Percentiles rank a stretch among this genome's conserved stretches.
Conservation (phyloP, 768 basidiomycete genomes). For the Symmetrospora coprosmae region DNA sequence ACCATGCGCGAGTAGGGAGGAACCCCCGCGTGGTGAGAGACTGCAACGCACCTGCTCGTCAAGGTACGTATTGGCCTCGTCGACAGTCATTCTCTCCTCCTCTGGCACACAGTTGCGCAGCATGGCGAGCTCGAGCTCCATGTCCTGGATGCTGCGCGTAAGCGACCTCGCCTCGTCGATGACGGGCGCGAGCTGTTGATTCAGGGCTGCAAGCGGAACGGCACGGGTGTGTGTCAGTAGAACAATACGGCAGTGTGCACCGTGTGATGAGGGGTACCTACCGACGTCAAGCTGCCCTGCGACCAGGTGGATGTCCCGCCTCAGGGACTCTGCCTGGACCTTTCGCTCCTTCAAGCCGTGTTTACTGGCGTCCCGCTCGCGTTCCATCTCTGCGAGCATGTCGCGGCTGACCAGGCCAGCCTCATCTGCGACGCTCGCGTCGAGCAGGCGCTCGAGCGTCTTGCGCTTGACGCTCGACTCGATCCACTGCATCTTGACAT, state of each 20-base stretch:
- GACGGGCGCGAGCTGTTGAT: slow-evolving; percentile 7
- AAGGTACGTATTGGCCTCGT: slow-evolving; percentile 1
- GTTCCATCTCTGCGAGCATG: not conserved
- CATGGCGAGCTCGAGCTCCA: slow-evolving; percentile 19
- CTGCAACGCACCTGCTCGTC: slow-evolving; percentile 10
- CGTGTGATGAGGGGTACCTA: too few relatives aligned
- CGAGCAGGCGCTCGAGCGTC: slow-evolving; percentile 1
- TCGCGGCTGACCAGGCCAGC: slow-evolving; percentile 3
- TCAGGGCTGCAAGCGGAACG: slow-evolving; percentile 1
- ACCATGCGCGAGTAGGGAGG: too few relatives aligned
- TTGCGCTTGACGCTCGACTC: slow-evolving; percentile 11
- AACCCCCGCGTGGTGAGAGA: too few relatives aligned
- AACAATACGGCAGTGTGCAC: too few relatives aligned
- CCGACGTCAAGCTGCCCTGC: slow-evolving; percentile 3
- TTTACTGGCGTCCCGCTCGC: not conserved
- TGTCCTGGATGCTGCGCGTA: slow-evolving; percentile 14
- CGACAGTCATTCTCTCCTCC: slow-evolving; percentile 18
- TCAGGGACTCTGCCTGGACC: slow-evolving; percentile 8
- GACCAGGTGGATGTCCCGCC: not conserved
- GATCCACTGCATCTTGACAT: slow-evolving; percentile 19
- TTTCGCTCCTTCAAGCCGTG: slow-evolving; percentile 4
- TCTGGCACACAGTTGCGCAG: slow-evolving; percentile 20
- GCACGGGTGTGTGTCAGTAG: too few relatives aligned
- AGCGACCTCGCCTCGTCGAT: slow-evolving; percentile 14
- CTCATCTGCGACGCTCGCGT: not conserved